These are phyloP conservation scores for Magnolia officinalis DNA, from an alignment of 164 flowering plant genomes.

Conservation along the genomic window DNA sequence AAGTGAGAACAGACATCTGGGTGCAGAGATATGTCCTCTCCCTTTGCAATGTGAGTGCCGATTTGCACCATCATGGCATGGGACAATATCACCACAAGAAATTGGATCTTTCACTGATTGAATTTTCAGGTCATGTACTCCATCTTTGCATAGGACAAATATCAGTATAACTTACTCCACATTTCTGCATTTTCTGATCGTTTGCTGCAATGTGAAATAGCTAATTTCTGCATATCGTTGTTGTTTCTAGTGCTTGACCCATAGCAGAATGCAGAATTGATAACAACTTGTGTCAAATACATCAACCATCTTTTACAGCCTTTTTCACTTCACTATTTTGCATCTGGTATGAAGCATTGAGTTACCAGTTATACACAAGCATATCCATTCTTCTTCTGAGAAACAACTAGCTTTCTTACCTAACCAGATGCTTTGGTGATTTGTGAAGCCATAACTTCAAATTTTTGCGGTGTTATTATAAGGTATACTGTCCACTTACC, in stretches of 20 bases:
- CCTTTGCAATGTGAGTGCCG: no score
- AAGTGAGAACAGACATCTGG: no score
- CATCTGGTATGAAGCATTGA: background rate
- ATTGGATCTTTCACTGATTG: no score
- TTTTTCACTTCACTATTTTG: background rate
- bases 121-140: no score
- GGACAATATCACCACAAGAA: no score
- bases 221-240: background rate
- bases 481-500: background rate
- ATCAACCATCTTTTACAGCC: no score
- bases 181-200: background rate
- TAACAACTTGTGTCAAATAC: no score
- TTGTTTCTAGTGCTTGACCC: background rate
- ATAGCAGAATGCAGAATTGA: no score
- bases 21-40: no score
- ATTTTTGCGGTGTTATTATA: background rate
- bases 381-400: background rate
- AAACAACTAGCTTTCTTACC: background rate
- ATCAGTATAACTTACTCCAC: background rate
- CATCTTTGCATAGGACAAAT: background rate
- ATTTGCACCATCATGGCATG: no score
- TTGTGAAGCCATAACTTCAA: background rate
- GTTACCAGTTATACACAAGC: background rate
- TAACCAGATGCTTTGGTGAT: background rate
- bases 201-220: background rate